Percentiles rank a stretch among this genome's conserved stretches.
These are phyloP conservation scores for Phoenix roebelenii DNA, from an alignment of 176 grass and related monocot genomes.

Conservation along the genomic window DNA sequence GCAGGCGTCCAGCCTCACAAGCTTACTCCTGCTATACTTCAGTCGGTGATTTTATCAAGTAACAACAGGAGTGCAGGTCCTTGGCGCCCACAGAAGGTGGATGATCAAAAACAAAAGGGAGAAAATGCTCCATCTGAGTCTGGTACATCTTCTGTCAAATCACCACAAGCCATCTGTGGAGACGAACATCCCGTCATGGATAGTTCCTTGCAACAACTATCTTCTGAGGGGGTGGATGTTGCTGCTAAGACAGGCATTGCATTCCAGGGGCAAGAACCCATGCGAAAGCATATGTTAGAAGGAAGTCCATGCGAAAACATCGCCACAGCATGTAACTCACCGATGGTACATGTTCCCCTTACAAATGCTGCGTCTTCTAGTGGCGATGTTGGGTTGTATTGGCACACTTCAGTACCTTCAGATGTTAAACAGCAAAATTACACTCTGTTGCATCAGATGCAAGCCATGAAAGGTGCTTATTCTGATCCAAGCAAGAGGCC, in stretches of 20 bases:
- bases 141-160: constrained; percentile 53
- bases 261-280: constrained; percentile 35
- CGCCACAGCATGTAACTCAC: constrained; percentile 35
- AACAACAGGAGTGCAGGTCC: constrained; percentile 37
- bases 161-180: constrained; percentile 24
- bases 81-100: constrained; percentile 43
- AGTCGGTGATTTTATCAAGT: constrained; percentile 74
- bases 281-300: constrained; percentile 40
- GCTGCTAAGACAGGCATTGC: constrained; percentile 27
- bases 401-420: constrained; percentile 36
- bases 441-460: constrained; percentile 73
- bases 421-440: constrained; percentile 67
- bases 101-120: constrained; percentile 52
- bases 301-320: constrained; percentile 35
- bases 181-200: constrained; percentile 41
- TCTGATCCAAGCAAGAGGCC: constrained; percentile 41
- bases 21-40: constrained; percentile 64
- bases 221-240: constrained; percentile 38
- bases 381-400: constrained; percentile 43
- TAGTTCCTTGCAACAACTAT: constrained; percentile 32
- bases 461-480: constrained; percentile 52
- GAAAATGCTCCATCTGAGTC: constrained; percentile 41
- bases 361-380: constrained; percentile 18
- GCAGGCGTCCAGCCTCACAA: constrained; percentile 50
- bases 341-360: constrained; percentile 33